phyloP scores from a whole-genome alignment of 768 basidiomycete genomes.

The Hemileccinum impolitum region DNA sequence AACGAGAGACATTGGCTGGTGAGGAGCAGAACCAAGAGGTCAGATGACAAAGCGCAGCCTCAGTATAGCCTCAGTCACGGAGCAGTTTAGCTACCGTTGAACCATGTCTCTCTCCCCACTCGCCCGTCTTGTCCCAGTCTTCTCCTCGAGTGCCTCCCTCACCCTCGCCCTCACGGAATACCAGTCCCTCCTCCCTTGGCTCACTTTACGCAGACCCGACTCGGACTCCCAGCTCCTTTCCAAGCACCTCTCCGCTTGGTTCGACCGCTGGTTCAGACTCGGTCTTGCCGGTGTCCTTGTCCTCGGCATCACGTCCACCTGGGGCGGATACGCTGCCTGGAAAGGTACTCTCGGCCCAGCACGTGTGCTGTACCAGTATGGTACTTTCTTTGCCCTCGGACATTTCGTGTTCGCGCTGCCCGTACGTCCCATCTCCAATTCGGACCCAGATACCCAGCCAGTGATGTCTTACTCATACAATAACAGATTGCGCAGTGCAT shows the following conservation, averaged over 20 bases:
- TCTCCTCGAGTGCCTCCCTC: slow-evolving; percentile 4
- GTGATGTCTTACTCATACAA: too few relatives aligned
- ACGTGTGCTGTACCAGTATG: slow-evolving; percentile 1
- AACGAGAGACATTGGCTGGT: too few relatives aligned
- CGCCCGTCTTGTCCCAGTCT: not conserved
- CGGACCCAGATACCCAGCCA: not conserved
- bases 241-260: not conserved
- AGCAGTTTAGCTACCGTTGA: too few relatives aligned
- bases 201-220: not conserved
- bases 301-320: not conserved
- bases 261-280: not conserved
- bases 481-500: slow-evolving; percentile 1
- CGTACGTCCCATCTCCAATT: not conserved
- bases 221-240: not conserved
- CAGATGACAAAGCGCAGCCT: too few relatives aligned
- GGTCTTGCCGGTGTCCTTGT: not conserved
- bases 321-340: not conserved
- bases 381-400: slow-evolving; percentile 3
- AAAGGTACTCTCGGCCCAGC: not conserved
- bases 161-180: slow-evolving; percentile 3
- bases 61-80: too few relatives aligned
- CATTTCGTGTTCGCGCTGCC: slow-evolving; percentile 5
- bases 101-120: too few relatives aligned
- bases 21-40: too few relatives aligned
- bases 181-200: not conserved